A percentile compares a stretch with the other conserved stretches of the same genome.
These are phyloP conservation scores for Gelatoporia subvermispora DNA, from an alignment of 768 basidiomycete genomes.

Conservation along the genomic window DNA sequence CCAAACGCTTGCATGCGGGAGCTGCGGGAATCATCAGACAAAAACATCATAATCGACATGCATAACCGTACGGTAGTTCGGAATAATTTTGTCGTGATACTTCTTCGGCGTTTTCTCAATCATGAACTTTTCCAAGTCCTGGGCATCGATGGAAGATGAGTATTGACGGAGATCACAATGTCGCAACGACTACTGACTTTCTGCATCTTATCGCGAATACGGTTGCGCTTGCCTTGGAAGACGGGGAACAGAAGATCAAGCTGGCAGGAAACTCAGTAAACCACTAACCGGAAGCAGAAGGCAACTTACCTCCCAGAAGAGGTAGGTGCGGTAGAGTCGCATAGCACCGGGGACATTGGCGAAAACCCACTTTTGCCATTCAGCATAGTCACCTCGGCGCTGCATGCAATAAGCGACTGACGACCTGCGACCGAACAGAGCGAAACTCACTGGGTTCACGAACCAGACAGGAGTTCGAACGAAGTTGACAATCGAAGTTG, in stretches of 20 bases:
- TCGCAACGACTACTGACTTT: too few relatives aligned
- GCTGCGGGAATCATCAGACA: constrained; percentile 6
- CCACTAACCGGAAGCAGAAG: too few relatives aligned
- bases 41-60: background rate
- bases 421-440: too few relatives aligned
- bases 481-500: constrained; percentile 24
- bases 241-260: too few relatives aligned
- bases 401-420: too few relatives aligned
- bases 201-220: too few relatives aligned
- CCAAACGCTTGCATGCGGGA: constrained; percentile 24
- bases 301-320: too few relatives aligned
- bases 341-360: constrained; percentile 6
- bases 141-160: too few relatives aligned
- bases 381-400: too few relatives aligned
- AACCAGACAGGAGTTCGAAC: constrained; percentile 25
- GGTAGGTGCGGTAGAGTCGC: background rate
- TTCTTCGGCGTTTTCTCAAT: constrained; percentile 19
- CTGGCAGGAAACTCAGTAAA: too few relatives aligned
- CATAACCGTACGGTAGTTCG: constrained; percentile 20
- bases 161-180: too few relatives aligned
- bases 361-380: constrained; percentile 16
- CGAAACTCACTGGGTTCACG: constrained; percentile 12
- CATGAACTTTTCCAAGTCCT: constrained; percentile 11
- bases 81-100: constrained; percentile 25
- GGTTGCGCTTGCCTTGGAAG: too few relatives aligned